phyloP scores from a whole-genome alignment of 345 rosid species.

The Toxicodendron radicans region DNA sequence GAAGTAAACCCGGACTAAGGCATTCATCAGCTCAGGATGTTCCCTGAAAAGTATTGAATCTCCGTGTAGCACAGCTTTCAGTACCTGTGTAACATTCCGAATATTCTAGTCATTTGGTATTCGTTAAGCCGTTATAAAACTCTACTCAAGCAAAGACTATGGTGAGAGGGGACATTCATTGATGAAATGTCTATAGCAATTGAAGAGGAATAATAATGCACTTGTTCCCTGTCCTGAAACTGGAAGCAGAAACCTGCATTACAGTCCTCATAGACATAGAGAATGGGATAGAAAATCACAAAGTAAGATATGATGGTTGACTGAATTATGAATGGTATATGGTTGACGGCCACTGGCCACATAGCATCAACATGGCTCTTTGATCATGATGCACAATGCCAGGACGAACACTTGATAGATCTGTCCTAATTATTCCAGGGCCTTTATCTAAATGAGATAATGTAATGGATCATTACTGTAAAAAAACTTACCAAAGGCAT shows the following conservation, averaged over 20 bases:
- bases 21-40: slow-evolving; percentile 68
- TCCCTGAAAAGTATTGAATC: slow-evolving; percentile 70
- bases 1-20: slow-evolving; percentile 77
- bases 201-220: not conserved
- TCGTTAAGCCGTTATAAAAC: not conserved
- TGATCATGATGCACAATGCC: not conserved
- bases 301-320: not conserved
- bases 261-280: not conserved
- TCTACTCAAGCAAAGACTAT: not conserved
- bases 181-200: not conserved
- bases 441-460: not conserved
- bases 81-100: slow-evolving; percentile 48
- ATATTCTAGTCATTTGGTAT: slow-evolving; percentile 1
- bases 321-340: not conserved
- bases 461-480: no score
- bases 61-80: slow-evolving; percentile 74
- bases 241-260: not conserved
- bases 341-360: not conserved
- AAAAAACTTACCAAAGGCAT: slow-evolving; percentile 69
- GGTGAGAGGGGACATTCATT: not conserved
- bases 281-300: not conserved
- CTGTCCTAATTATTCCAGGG: slow-evolving; percentile 5
- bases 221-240: not conserved
- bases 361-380: not conserved
- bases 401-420: not conserved